Evolutionary conservation across 441 rosid species (phyloP).

Genomic region (Aleurites moluccanus): DNA sequence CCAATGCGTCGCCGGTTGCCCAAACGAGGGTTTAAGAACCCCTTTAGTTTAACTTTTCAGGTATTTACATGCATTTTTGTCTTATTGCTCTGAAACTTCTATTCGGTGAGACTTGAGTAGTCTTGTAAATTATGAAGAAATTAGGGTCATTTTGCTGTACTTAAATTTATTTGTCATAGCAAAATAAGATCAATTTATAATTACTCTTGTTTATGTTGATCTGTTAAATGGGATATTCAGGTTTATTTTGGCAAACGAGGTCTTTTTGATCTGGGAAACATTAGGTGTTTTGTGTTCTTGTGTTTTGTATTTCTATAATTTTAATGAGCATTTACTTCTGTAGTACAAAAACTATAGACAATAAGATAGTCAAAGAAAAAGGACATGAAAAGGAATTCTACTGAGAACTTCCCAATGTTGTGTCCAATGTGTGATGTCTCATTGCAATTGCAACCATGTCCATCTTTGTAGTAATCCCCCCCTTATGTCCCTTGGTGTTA

Average conservation of each 20-base stretch:
- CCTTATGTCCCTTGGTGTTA: background rate
- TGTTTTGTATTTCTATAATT: background rate
- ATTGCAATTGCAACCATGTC: background rate
- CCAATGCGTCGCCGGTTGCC: slow-evolving; percentile 92
- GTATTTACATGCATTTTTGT: slow-evolving; percentile 23
- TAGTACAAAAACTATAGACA: too few relatives aligned
- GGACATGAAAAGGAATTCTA: too few relatives aligned
- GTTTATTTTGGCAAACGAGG: too few relatives aligned
- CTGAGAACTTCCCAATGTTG: background rate
- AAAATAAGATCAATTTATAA: background rate
- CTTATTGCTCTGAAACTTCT: background rate
- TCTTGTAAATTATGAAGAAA: background rate
- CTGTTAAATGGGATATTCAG: too few relatives aligned
- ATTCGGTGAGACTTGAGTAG: background rate
- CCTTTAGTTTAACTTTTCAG: slow-evolving; percentile 83
- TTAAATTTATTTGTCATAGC: background rate
- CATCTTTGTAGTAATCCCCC: background rate
- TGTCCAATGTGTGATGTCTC: background rate
- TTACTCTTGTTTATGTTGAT: background rate
- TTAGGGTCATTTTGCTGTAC: too few relatives aligned
- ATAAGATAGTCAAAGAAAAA: too few relatives aligned
- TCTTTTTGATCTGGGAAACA: too few relatives aligned
- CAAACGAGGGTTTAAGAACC: slow-evolving; percentile 88
- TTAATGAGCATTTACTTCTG: background rate
- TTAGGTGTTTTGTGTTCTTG: background rate